phyloP scores from a whole-genome alignment of 2,329 filamentous ascomycete genomes.

The Fonsecaea nubica region DNA sequence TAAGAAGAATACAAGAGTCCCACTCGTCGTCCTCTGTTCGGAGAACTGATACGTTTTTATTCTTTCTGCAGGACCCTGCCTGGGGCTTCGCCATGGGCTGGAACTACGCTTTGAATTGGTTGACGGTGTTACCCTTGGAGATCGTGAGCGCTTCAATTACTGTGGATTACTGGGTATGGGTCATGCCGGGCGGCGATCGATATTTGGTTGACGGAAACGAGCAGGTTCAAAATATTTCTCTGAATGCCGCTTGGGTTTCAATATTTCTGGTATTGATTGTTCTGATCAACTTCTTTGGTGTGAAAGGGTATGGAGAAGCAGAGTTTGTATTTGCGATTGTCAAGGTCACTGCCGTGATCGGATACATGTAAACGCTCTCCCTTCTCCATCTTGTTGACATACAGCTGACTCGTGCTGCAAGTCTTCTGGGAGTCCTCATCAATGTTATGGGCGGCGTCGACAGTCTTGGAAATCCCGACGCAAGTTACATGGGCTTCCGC shows the following conservation, averaged over 20 bases:
- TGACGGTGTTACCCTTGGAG: constrained; percentile 79
- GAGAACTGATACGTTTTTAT: constrained; percentile 4
- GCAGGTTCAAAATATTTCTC: constrained; percentile 40
- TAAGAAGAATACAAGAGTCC: background rate
- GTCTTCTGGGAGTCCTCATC: constrained; percentile 76
- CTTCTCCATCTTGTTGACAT: background rate
- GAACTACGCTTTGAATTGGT: constrained; percentile 80
- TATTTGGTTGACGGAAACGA: constrained; percentile 22
- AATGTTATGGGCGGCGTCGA: constrained; percentile 68
- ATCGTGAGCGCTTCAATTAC: constrained; percentile 82
- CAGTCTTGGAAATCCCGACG: constrained; percentile 71
- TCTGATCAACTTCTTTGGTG: constrained; percentile 79
- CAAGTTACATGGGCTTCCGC: constrained; percentile 78
- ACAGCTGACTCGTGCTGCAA: constrained; percentile 44
- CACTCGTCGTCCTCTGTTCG: background rate
- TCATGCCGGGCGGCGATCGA: constrained; percentile 14
- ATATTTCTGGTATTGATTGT: constrained; percentile 76
- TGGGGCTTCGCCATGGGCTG: constrained; percentile 55
- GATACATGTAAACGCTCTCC: constrained; percentile 69
- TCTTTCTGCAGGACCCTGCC: constrained; percentile 65
- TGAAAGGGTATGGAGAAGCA: constrained; percentile 83
- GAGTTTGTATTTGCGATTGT: constrained; percentile 82
- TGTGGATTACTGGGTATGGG: constrained; percentile 70
- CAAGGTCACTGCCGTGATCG: constrained; percentile 81
- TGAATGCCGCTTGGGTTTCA: constrained; percentile 62